Evolutionary conservation across 345 rosid genomes (phyloP).

Genomic region (Crucihimalaya himalaica): DNA sequence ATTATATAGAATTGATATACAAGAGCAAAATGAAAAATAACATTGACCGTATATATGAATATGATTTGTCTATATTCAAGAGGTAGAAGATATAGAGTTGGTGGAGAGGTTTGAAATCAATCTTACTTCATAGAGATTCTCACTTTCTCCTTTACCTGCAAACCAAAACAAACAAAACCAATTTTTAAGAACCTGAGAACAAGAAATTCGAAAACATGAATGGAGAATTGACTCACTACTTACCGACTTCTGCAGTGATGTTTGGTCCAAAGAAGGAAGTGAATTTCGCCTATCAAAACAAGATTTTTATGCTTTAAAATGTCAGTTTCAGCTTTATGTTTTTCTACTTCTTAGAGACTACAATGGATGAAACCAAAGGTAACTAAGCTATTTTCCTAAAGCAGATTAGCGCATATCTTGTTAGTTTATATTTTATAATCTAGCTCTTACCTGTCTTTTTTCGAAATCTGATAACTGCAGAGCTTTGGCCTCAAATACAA

Average conservation of each 20-base stretch:
- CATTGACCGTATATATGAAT: constrained; percentile 5
- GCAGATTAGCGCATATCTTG: background rate
- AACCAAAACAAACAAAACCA: background rate
- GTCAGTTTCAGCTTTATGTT: constrained; percentile 19
- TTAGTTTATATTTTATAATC: background rate
- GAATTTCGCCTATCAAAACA: constrained; percentile 69
- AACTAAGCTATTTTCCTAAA: background rate
- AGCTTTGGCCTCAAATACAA: constrained; percentile 79
- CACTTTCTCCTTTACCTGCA: constrained; percentile 71
- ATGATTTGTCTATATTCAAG: constrained; percentile 29
- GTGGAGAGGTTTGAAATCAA: constrained; percentile 62
- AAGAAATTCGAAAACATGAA: background rate
- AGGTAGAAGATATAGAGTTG: constrained; percentile 43
- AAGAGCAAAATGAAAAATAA: constrained; percentile 3
- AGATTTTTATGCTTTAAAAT: background rate
- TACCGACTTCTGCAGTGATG: constrained; percentile 82
- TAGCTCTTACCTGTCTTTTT: constrained; percentile 66
- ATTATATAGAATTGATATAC: constrained; percentile 15
- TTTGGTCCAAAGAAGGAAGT: constrained; percentile 92
- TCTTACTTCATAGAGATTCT: constrained; percentile 68
- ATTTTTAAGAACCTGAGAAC: background rate
- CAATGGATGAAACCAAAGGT: background rate
- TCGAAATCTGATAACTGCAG: constrained; percentile 80
- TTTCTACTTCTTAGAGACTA: background rate
- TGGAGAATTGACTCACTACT: constrained; percentile 25